Evolutionary conservation across 768 basidiomycete genomes (phyloP).

Genomic region (Roridomyces roridus): DNA sequence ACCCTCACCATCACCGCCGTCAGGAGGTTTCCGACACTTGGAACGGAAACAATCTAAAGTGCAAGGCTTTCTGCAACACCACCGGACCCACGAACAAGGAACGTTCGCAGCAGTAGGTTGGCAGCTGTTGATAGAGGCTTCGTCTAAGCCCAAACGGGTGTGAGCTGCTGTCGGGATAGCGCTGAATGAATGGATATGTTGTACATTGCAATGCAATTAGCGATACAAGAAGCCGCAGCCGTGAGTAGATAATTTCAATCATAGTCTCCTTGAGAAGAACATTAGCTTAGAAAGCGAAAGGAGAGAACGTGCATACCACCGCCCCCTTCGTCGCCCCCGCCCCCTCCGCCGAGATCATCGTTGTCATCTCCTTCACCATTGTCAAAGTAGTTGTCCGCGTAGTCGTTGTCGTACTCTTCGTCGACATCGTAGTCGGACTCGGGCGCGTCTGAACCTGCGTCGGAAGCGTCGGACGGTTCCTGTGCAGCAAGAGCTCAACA

Average conservation of each 20-base stretch:
- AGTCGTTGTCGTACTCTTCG: conserved; percentile 92
- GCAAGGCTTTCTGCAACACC: no score
- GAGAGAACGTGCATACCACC: conserved; percentile 16
- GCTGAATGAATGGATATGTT: background rate
- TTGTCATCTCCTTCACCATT: conserved; percentile 85
- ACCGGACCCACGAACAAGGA: no score
- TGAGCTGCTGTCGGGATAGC: background rate
- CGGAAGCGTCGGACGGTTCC: conserved; percentile 75
- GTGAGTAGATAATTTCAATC: conserved; percentile 12
- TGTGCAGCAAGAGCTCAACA: conserved; percentile 29
- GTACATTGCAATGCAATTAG: background rate
- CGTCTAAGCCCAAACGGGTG: no score
- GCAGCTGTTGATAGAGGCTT: no score
- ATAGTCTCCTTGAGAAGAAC: conserved; percentile 16
- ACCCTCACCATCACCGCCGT: no score
- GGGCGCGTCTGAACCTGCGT: conserved; percentile 66
- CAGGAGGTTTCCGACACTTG: no score
- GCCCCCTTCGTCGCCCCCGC: conserved; percentile 68
- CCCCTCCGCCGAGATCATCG: conserved; percentile 78
- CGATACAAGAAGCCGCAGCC: conserved; percentile 5
- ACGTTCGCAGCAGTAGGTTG: no score
- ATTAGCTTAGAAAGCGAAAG: background rate
- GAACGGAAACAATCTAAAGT: no score
- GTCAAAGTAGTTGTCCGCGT: conserved; percentile 91
- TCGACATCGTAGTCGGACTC: conserved; percentile 86